Base-by-base conservation (phyloP, 352 stramenopile genomes). In the Phytopythium ostracodes region DNA sequence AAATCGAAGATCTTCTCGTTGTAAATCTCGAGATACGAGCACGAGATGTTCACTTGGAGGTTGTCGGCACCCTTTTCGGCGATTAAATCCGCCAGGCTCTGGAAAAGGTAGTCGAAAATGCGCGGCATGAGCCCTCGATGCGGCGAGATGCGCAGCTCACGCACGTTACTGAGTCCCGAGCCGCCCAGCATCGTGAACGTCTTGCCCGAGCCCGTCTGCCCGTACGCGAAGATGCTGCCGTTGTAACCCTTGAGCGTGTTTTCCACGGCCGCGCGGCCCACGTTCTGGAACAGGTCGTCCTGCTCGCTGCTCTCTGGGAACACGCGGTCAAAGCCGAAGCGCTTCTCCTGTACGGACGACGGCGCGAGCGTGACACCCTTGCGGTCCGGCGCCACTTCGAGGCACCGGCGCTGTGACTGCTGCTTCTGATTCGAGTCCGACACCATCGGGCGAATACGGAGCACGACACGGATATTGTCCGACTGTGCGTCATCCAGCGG, bases 21-120 rank as follows among this genome's bases (percentile, higher is more conserved):
- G 71, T 97, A 97, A 62, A 97, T 96, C 59, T 97, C 88, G 33
- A 97, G 64, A 62, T 94, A 96, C 57, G 88, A 96, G 60, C 87
- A 96, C 38, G 76, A 80, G 50, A 92, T 59, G 24, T 68, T 75
- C 60, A 87, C 89, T 56, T 87, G 68, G 35, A 88, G 46, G 27
- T 75, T 81, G 74, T 33, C 56, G 58, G 55, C 12, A 2, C 40
- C 40, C n/a, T 83, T 73, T 59, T 84, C 72, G 1, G 63, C 57
- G 24, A 79, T 71, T 4, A 85, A 36, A 20, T 76, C 72, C 46
- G 73, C 66, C 20, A 95, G 62, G 1, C 78, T 68, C 29, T 72
- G 56, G 60, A 96, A 94, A n/a, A 96, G 64, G 60, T 93, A 81
- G 25, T 92, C 79, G 36, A 96, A 80, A 58, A 97, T 88, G 6